A percentile compares a stretch with the other conserved stretches of the same genome.
Conservation (phyloP, 306 rosid genomes). For the Amphicarpaea edgeworthii region DNA sequence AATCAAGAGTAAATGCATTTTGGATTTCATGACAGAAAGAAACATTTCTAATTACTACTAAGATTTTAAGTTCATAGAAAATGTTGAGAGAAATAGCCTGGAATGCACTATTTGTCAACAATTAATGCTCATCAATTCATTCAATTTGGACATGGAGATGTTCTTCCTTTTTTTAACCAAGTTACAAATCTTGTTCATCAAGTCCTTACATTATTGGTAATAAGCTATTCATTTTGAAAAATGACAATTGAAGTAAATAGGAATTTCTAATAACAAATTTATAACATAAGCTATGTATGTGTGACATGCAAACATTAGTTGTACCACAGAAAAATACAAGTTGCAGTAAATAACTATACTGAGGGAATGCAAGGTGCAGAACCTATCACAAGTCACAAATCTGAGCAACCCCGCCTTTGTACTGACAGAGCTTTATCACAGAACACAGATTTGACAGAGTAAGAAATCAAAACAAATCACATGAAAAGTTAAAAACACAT, state of each 20-base stretch:
- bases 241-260: slow-evolving; percentile 8
- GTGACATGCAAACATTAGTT: slow-evolving; percentile 37
- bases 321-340: slow-evolving; percentile 36
- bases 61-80: slow-evolving; percentile 27
- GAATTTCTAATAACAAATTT: background rate
- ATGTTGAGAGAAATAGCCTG: slow-evolving; percentile 7
- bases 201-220: background rate
- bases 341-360: slow-evolving; percentile 44
- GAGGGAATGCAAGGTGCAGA: slow-evolving; percentile 45
- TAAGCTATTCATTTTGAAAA: slow-evolving; percentile 16
- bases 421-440: slow-evolving; percentile 36
- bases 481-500: slow-evolving; percentile 51
- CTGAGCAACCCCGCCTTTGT: slow-evolving; percentile 45
- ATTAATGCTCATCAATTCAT: background rate
- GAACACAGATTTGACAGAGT: slow-evolving; percentile 38
- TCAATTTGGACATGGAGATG: background rate
- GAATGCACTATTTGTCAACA: background rate
- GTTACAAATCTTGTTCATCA: slow-evolving; percentile 23
- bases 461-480: slow-evolving; percentile 34
- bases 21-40: slow-evolving; percentile 24
- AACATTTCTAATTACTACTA: slow-evolving; percentile 26
- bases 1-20: slow-evolving; percentile 41
- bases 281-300: slow-evolving; percentile 9
- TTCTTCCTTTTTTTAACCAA: slow-evolving; percentile 4
- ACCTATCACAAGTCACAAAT: slow-evolving; percentile 54